Evolutionary conservation across 306 rosid genomes (phyloP).

Genomic region (Rosa persica): DNA sequence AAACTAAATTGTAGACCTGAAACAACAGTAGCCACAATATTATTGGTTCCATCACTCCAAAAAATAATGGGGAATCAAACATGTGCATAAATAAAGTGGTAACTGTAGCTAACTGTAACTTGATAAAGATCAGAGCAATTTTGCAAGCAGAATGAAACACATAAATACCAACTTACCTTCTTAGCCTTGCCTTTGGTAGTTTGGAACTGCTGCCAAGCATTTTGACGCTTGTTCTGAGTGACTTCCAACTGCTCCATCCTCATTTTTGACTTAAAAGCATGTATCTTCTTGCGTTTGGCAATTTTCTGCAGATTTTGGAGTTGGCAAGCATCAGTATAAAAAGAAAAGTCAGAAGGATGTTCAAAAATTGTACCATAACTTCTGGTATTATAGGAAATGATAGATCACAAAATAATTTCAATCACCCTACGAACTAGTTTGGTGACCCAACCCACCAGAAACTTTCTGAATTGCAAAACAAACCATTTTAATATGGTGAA

Average conservation of each 20-base stretch:
- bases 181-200: conserved; percentile 90
- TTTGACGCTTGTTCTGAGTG: conserved; percentile 93
- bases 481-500: no score
- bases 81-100: background rate
- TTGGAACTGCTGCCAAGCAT: conserved; percentile 99
- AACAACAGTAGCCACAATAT: background rate
- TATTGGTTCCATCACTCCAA: background rate
- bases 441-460: background rate
- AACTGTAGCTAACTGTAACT: background rate
- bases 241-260: conserved; percentile 97
- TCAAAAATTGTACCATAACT: background rate
- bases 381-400: background rate
- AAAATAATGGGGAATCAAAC: background rate
- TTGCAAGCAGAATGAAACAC: conserved; percentile 4
- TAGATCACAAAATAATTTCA: background rate
- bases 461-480: conserved; percentile 7
- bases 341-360: background rate
- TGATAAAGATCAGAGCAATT: background rate
- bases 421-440: conserved; percentile 14
- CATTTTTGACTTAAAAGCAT: conserved; percentile 94
- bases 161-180: conserved; percentile 53
- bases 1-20: background rate
- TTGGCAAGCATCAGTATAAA: conserved; percentile 23
- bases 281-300: conserved; percentile 91
- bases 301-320: conserved; percentile 56